Evolutionary conservation across 1,284 basidiomycete species (phyloP).

Genomic region (Lentinula novae-zelandiae): DNA sequence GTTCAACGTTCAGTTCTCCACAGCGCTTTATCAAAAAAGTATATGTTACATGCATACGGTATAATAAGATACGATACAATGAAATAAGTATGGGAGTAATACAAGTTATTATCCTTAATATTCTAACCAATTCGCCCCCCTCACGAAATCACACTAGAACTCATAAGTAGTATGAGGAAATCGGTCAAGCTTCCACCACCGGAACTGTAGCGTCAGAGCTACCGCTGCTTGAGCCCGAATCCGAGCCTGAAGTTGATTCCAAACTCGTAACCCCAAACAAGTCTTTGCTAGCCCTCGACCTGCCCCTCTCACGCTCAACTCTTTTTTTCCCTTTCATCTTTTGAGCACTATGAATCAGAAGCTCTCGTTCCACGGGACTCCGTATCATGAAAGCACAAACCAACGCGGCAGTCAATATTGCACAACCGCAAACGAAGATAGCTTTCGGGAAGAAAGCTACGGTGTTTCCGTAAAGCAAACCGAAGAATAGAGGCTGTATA

Average conservation of each 20-base stretch:
- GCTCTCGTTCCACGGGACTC: slow-evolving; percentile 30
- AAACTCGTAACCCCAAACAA: slow-evolving; percentile 20
- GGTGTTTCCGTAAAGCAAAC: slow-evolving; percentile 61
- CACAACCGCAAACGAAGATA: slow-evolving; percentile 58
- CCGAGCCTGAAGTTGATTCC: not conserved
- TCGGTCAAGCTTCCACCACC: not conserved
- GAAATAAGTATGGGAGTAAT: not conserved
- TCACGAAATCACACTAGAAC: too few relatives aligned
- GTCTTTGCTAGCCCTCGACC: slow-evolving; percentile 58
- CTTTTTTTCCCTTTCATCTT: slow-evolving; percentile 8
- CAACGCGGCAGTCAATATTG: slow-evolving; percentile 45
- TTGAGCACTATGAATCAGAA: slow-evolving; percentile 19
- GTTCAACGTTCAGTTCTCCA: too few relatives aligned
- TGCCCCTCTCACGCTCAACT: slow-evolving; percentile 35
- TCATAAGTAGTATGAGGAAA: too few relatives aligned
- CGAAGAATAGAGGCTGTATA: slow-evolving; percentile 64
- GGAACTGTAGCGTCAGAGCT: not conserved
- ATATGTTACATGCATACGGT: not conserved
- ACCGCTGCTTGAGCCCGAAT: not conserved
- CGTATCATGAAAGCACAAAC: slow-evolving; percentile 47
- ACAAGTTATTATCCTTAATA: not conserved
- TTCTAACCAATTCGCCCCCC: not conserved
- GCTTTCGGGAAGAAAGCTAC: slow-evolving; percentile 64
- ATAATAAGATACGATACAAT: not conserved
- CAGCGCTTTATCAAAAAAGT: not conserved